Evolutionary conservation across 1,139 yeast genomes (phyloP), one percentile per base, ranked within the genome.

Genomic region (Suhomyces bokatorum): DNA sequence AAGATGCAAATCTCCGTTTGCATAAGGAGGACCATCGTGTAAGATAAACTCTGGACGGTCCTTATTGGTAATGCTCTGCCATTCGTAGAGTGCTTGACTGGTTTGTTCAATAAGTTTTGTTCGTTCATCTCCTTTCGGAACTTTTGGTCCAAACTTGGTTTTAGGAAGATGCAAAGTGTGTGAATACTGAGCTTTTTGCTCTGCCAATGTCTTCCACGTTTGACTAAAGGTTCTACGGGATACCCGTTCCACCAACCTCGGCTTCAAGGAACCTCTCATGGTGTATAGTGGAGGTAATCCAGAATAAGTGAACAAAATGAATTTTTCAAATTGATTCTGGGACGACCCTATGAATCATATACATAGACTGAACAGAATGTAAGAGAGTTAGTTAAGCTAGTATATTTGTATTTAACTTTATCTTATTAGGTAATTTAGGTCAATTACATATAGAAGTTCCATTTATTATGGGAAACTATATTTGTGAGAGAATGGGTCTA

Each of bases 21-120:
- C 98, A 66, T 91, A 93, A 0, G 99, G 99, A 0, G 99, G 99
- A 0, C 99, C 99, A 66, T 93, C 99, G 55, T 91, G 98, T 4
- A 93, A 69, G 1, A 86, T 75, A 54, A 88, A 89, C n/a, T 44
- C 37, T 9, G 43, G 66, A 36, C 14, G 49, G 28, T 9, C 53
- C 44, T 35, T 64, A 49, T 16, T 55, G 3, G 28, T 4, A 32
- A 4, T 24, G 7, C 45, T 47, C 54, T 60, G 80, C 75, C 76
- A 68, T 9, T 57, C 39, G 48, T 72, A 73, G 35, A 74, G 56
- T 8, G 62, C 62, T 34, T 59, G 57, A 24, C 73, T 59, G 3
- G 70, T 53, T 24, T 53, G 45, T n/a, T 58, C 47, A 2, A 70
- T 60, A 24, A 73, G 56, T n/a, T 42, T 36, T 11, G 56, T 48